Evolutionary conservation across 192 early-diverging fungal species (phyloP), one percentile per base, ranked within the genome.

Genomic region (Diversispora epigaea): DNA sequence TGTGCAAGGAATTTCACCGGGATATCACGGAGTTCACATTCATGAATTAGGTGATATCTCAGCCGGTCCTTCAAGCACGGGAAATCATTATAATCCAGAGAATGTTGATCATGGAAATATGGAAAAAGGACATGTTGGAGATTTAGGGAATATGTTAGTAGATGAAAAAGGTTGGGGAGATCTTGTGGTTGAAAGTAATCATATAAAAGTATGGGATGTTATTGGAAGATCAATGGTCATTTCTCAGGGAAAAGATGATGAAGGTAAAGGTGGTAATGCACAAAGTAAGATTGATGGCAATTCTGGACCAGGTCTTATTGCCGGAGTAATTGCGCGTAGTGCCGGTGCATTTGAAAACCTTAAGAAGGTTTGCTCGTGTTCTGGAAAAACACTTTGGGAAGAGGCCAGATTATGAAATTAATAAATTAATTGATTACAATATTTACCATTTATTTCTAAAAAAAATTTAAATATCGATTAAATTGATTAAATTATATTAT

Each of bases 321-420:
- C 90, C 66, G 95, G 95, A 21, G 89, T 97, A 55, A 86, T 97
- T 80, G 95, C 95, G 0, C 86, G 94, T 73, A 92, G 90, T 47
- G 95, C 95, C 3, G 95, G 95, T 32, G 86, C 91, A 39, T 97
- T 97, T 85, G 90, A 96, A 79, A 97, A 97, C 77, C 84, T 86
- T 32, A 97, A 97, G 68, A 89, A 86, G 75, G 86, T 97, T 8
- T 97, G 95, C 77, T 87, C 89, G 25, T 97, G 95, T 80, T 85
- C 80, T 43, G 95, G 95, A 19, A 87, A 88, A 69, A 97, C 95
- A 21, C 80, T 97, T 58, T 97, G 95, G 95, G 88, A 93, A 71
- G 95, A 97, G 77, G 86, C 87, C 61, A 79, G 87, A 8, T 62
- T 86, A 44, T 63, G 49, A 54, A 32, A 32, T 32, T 32, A 32